Percentiles rank a stretch among this genome's conserved stretches.
Conservation (phyloP, 2,329 filamentous ascomycete species). For the Dothidotthia symphoricarpi region DNA sequence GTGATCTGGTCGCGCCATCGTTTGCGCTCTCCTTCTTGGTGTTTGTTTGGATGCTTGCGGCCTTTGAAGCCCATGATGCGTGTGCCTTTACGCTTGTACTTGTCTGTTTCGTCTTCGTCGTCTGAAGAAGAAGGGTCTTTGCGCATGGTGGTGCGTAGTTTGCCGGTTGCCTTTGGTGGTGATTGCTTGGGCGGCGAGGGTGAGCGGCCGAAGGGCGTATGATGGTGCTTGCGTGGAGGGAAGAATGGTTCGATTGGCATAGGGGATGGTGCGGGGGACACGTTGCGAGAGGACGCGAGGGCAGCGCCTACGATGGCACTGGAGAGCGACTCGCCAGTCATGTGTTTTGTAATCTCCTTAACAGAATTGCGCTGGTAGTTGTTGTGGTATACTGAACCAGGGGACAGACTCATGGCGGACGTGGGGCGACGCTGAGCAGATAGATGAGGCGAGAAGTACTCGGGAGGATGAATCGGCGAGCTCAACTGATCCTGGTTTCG, state of each 20-base stretch:
- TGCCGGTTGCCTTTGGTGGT: constrained; percentile 46
- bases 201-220: constrained; percentile 40
- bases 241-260: constrained; percentile 38
- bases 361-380: constrained; percentile 40
- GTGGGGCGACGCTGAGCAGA: constrained; percentile 19
- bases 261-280: constrained; percentile 39
- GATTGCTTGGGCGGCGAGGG: constrained; percentile 40
- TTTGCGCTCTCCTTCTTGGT: constrained; percentile 72
- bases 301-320: constrained; percentile 74
- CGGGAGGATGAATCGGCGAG: constrained; percentile 24
- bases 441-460: constrained; percentile 21
- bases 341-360: constrained; percentile 45
- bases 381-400: constrained; percentile 39
- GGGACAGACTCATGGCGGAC: constrained; percentile 23
- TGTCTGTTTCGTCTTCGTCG: constrained; percentile 56
- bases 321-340: constrained; percentile 65
- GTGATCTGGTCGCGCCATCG: constrained; percentile 76
- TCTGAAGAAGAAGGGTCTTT: constrained; percentile 46
- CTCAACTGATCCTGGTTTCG: constrained; percentile 34
- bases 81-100: constrained; percentile 55
- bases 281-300: constrained; percentile 62
- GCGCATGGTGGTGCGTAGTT: constrained; percentile 66
- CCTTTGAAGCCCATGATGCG: constrained; percentile 51
- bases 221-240: constrained; percentile 43
- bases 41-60: constrained; percentile 63